A percentile compares a stretch with the other conserved stretches of the same genome.
phyloP scores from a whole-genome alignment of 306 rosid species.

The Hippophae rhamnoides region DNA sequence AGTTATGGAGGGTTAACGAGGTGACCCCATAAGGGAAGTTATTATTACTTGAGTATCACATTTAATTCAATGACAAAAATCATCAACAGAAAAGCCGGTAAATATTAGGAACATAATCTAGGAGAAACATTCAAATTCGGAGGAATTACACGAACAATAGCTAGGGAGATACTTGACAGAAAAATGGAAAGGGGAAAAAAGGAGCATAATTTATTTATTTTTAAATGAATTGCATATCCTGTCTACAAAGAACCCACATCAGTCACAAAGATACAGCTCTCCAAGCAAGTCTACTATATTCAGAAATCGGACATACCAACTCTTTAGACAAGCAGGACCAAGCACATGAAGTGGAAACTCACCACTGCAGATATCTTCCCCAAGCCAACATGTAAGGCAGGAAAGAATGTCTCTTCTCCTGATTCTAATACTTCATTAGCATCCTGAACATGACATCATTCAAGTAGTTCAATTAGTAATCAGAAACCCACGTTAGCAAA shows the following conservation, averaged over 20 bases:
- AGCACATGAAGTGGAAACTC: constrained; percentile 30
- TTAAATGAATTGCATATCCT: neutral
- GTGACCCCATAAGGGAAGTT: neutral
- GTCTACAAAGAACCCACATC: neutral
- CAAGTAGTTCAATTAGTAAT: constrained; percentile 14
- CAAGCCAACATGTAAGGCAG: constrained; percentile 64
- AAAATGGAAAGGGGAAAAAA: too few relatives aligned
- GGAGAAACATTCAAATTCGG: neutral
- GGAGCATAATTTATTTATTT: too few relatives aligned
- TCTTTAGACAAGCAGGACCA: constrained; percentile 4
- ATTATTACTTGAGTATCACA: too few relatives aligned
- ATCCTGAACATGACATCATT: constrained; percentile 44
- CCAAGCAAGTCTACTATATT: neutral
- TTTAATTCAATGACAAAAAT: too few relatives aligned
- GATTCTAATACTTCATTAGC: constrained; percentile 49
- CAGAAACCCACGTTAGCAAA: constrained; percentile 3
- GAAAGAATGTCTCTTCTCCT: constrained; percentile 85
- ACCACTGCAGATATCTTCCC: constrained; percentile 74
- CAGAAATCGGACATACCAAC: neutral
- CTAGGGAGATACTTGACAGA: neutral
- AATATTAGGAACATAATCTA: neutral
- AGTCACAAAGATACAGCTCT: neutral
- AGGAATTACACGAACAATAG: neutral
- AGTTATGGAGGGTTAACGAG: neutral
- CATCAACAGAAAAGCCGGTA: too few relatives aligned